Evolutionary conservation across 1,284 basidiomycete genomes (phyloP).

Genomic region (Ustilago cynodontis): DNA sequence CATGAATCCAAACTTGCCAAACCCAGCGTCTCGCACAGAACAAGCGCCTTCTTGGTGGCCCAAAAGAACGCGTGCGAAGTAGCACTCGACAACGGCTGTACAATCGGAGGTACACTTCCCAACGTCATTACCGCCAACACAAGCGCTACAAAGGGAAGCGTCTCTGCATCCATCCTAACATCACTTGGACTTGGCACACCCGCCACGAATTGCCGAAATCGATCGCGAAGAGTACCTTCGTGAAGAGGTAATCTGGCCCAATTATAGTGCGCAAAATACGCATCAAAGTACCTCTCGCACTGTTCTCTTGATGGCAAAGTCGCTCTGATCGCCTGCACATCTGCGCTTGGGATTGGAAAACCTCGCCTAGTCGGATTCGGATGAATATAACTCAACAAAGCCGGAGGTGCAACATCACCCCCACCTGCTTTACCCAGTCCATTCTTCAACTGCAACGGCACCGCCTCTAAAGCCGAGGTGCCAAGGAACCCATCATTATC

Average conservation of each 20-base stretch:
- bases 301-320: conserved; percentile 42
- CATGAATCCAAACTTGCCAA: conserved; percentile 50
- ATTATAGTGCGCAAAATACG: conserved; percentile 52
- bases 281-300: conserved; percentile 53
- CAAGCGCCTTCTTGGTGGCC: conserved; percentile 52
- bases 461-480: conserved; percentile 46
- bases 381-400: conserved; percentile 42
- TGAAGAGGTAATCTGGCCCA: conserved; percentile 48
- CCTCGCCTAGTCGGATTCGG: conserved; percentile 48
- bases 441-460: conserved; percentile 45
- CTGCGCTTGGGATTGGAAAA: conserved; percentile 47
- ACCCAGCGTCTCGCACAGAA: conserved; percentile 49
- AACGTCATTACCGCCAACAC: conserved; percentile 47
- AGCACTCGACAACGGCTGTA: conserved; percentile 46
- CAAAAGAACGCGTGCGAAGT: conserved; percentile 53
- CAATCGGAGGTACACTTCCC: conserved; percentile 44
- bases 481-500: conserved; percentile 54
- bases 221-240: conserved; percentile 36
- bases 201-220: conserved; percentile 43
- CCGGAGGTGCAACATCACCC: conserved; percentile 36
- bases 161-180: conserved; percentile 47
- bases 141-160: conserved; percentile 45
- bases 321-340: conserved; percentile 46
- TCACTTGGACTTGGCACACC: conserved; percentile 36
- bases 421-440: conserved; percentile 19